Percentiles rank a stretch among this genome's conserved stretches.
These are phyloP conservation scores for Debaryomyces udenii DNA, from an alignment of 1,139 yeast species.

Conservation along the genomic window DNA sequence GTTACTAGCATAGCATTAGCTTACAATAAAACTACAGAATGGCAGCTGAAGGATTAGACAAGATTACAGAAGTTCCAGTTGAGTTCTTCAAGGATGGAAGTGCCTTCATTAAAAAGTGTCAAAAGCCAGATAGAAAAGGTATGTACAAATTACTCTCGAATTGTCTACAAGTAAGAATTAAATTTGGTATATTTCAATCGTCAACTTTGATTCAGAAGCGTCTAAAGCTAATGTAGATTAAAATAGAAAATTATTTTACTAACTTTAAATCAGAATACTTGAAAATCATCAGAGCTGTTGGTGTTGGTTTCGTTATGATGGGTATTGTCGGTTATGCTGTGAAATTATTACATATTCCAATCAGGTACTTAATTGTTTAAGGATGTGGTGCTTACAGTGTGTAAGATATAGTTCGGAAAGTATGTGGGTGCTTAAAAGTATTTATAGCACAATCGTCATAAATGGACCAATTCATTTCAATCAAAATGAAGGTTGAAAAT, in stretches of 20 bases:
- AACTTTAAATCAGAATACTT: conserved; percentile 64
- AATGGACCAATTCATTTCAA: too few species aligned
- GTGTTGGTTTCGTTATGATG: conserved; percentile 95
- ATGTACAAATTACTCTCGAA: conserved; percentile 27
- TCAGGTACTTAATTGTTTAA: conserved; percentile 93
- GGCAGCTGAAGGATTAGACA: conserved; percentile 74
- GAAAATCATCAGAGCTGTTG: conserved; percentile 91
- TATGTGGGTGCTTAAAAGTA: too few species aligned
- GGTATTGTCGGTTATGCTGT: conserved; percentile 97
- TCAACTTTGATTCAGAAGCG: too few species aligned
- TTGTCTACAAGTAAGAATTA: too few species aligned
- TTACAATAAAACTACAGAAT: conserved; percentile 20
- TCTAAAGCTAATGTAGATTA: too few species aligned
- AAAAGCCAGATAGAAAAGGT: conserved; percentile 88
- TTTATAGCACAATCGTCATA: too few species aligned
- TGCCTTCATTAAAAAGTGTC: conserved; percentile 86
- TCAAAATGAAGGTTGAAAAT: too few species aligned
- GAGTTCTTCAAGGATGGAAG: conserved; percentile 91
- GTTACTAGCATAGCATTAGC: conserved; percentile 1
- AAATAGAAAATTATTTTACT: conserved; percentile 20
- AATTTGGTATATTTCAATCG: too few species aligned
- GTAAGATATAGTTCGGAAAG: neutral
- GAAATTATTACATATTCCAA: conserved; percentile 93
- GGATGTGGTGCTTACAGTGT: neutral
- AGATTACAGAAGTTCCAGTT: conserved; percentile 84